phyloP scores from a whole-genome alignment of 345 rosid species.

The sweet orange (Citrus sinensis) region DVS_A1.0 CM039161.1:20083001-20083500 shows the following conservation, averaged over 20 bases:
- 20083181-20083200: background rate
- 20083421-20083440: background rate
- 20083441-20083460: background rate
- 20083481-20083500: background rate
- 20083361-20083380: background rate
- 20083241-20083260: constrained; percentile 34
- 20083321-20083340: background rate
- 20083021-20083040: background rate
- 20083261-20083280: constrained; percentile 32
- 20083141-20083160: constrained; percentile 11
- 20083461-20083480: background rate
- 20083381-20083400: background rate
- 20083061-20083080: constrained; percentile 24
- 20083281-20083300: constrained; percentile 29
- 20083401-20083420: background rate
- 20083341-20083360: background rate
- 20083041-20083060: background rate
- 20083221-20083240: constrained; percentile 24
- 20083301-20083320: background rate
- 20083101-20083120: constrained; percentile 5
- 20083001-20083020: background rate
- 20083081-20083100: constrained; percentile 23
- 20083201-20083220: background rate
- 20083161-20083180: background rate
- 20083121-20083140: constrained; percentile 23